Evolutionary conservation across 2,329 filamentous ascomycete species (phyloP), one percentile per base, ranked within the genome.

Genomic region (Colletotrichum caudatum): DNA sequence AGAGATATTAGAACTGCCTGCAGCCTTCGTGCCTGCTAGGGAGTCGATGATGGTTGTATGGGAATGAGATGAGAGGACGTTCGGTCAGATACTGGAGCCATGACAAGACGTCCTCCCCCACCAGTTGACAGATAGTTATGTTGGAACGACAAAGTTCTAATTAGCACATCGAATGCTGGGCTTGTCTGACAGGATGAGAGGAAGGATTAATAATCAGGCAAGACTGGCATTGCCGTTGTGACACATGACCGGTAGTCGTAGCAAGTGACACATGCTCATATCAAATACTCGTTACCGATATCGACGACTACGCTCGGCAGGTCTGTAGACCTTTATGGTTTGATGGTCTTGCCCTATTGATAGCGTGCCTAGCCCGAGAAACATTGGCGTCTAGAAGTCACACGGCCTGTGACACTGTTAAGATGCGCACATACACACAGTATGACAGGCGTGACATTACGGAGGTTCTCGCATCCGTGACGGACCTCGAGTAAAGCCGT

Each of bases 391-490:
- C 11, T 8, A 3, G 12, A 8, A n/a, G 26, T 44, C 33, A 39
- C 50, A 56, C 33, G 48, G 29, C 29, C 16, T 12, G 44, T 37
- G 18, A 23, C 60, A 7, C 35, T 18, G 6, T 12, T 20, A 20
- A 63, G 8, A 23, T 35, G 39, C 12, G 16, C n/a, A 46, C 35
- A 57, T 6, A 26, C 39, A 59, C 26, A 39, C 26, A 39, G 48
- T 44, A 71, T 23, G 64, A 53, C 44, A 53, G 46, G 51, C 62
- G 62, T n/a, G 18, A 26, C 51, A 58, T 11, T 23, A 35, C 41
- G 50, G 39, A 57, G 33, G 50, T 37, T 39, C 8, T 50, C 26
- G 29, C 50, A 48, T 67, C 48, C 64, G 50, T 61, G 33, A 51
- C 50, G 29, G 23, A 65, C 16, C 8, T 37, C 62, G 29, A 46